phyloP scores from a whole-genome alignment of 345 rosid species.

The Sonneratia caseolaris region DNA sequence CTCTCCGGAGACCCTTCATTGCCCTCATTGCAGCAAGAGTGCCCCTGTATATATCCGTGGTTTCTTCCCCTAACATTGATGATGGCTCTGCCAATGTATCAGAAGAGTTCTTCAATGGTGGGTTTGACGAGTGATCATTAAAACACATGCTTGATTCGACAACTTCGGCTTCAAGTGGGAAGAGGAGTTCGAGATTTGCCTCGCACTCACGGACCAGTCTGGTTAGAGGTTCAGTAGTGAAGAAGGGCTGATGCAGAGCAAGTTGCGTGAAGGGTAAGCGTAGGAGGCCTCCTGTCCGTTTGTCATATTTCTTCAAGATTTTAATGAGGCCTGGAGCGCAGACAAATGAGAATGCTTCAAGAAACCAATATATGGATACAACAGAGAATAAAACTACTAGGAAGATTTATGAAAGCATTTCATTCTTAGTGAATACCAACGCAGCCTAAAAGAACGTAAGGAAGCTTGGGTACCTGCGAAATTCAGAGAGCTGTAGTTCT shows the following conservation, averaged over 20 bases:
- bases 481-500: conserved; percentile 84
- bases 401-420: neutral
- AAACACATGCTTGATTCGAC: conserved; percentile 34
- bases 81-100: conserved; percentile 30
- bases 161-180: conserved; percentile 81
- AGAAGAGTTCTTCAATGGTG: conserved; percentile 16
- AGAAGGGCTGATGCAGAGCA: conserved; percentile 77
- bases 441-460: neutral
- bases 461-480: conserved; percentile 55
- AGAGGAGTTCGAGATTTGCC: conserved; percentile 81
- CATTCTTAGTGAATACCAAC: neutral
- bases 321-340: conserved; percentile 53
- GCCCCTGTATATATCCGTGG: conserved; percentile 62
- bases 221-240: conserved; percentile 70
- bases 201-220: conserved; percentile 80
- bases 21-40: conserved; percentile 95
- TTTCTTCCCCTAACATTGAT: conserved; percentile 45
- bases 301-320: conserved; percentile 82
- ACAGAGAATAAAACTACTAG: conserved; percentile 3
- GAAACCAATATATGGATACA: neutral
- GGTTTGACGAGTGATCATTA: conserved; percentile 13
- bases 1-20: conserved; percentile 67
- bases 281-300: conserved; percentile 72
- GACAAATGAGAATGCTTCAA: conserved; percentile 1
- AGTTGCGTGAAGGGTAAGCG: conserved; percentile 71